phyloP scores from a whole-genome alignment of 2,329 filamentous ascomycete species.

The Magnaporthiopsis rhizophila region DNA sequence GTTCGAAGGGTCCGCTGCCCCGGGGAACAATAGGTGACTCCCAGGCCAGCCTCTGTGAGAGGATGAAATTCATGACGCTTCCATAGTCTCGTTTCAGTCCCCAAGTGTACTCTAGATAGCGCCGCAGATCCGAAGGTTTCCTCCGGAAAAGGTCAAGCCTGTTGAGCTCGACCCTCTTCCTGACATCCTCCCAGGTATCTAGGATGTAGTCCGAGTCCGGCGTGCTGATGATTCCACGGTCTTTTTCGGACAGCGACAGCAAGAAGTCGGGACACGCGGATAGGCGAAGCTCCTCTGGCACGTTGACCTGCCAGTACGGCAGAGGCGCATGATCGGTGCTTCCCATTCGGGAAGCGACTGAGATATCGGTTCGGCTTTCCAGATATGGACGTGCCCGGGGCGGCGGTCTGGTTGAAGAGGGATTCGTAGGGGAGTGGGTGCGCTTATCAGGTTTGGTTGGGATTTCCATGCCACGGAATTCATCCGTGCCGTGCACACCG shows the following conservation, averaged over 20 bases:
- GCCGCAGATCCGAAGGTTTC: slow-evolving; percentile 66
- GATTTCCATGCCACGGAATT: background rate
- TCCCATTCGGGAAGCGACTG: background rate
- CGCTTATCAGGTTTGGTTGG: too few species aligned
- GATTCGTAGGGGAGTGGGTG: background rate
- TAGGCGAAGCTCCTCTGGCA: slow-evolving; percentile 54
- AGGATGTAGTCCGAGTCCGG: slow-evolving; percentile 57
- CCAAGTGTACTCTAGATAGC: slow-evolving; percentile 65
- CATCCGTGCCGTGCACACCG: too few species aligned
- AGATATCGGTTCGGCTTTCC: background rate
- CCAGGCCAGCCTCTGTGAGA: slow-evolving; percentile 66
- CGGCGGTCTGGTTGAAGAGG: background rate
- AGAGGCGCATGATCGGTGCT: slow-evolving; percentile 11
- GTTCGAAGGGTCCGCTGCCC: slow-evolving; percentile 32
- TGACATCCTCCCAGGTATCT: slow-evolving; percentile 63
- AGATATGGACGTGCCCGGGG: background rate
- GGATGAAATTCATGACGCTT: slow-evolving; percentile 69
- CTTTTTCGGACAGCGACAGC: slow-evolving; percentile 54
- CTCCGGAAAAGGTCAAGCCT: slow-evolving; percentile 70
- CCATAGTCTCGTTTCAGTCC: slow-evolving; percentile 60
- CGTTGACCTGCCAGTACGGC: slow-evolving; percentile 80
- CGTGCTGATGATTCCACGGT: slow-evolving; percentile 60
- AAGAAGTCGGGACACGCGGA: slow-evolving; percentile 66
- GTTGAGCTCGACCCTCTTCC: slow-evolving; percentile 54
- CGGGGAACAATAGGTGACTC: slow-evolving; percentile 27